A percentile compares a stretch with the other conserved stretches of the same genome.
Conservation (phyloP, 129 eudicot species). For the Helichrysum umbraculigerum region DNA sequence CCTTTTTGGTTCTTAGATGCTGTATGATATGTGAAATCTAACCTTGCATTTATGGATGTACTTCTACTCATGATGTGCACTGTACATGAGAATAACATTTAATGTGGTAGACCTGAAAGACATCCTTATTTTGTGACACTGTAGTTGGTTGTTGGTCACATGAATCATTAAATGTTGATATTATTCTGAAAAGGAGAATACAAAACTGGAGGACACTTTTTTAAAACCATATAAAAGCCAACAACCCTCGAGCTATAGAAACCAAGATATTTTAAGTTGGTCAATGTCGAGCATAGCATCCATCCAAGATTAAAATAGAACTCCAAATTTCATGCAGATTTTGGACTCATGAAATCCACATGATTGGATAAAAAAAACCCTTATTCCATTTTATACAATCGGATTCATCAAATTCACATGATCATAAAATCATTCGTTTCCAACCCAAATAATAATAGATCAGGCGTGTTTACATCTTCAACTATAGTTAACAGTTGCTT, state of each 20-base stretch:
- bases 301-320: too few relatives aligned
- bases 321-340: background rate
- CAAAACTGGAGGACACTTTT: background rate
- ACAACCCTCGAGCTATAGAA: too few relatives aligned
- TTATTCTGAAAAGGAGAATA: background rate
- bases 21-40: constrained; percentile 10
- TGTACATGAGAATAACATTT: constrained; percentile 28
- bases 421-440: background rate
- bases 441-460: background rate
- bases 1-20: constrained; percentile 9
- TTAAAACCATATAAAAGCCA: too few relatives aligned
- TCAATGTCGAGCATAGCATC: background rate
- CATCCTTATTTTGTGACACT: constrained; percentile 34
- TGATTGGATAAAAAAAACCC: background rate
- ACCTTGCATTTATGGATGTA: constrained; percentile 21
- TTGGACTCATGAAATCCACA: constrained; percentile 10
- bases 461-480: background rate
- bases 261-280: background rate
- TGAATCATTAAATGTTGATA: constrained; percentile 17
- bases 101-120: constrained; percentile 22
- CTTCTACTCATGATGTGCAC: constrained; percentile 4
- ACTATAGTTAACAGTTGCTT: background rate
- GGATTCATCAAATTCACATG: constrained; percentile 23
- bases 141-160: constrained; percentile 36
- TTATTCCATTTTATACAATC: background rate